Evolutionary conservation across 768 basidiomycete genomes (phyloP), one percentile per base, ranked within the genome.

Genomic region (Tricholoma bakamatsutake): DNA sequence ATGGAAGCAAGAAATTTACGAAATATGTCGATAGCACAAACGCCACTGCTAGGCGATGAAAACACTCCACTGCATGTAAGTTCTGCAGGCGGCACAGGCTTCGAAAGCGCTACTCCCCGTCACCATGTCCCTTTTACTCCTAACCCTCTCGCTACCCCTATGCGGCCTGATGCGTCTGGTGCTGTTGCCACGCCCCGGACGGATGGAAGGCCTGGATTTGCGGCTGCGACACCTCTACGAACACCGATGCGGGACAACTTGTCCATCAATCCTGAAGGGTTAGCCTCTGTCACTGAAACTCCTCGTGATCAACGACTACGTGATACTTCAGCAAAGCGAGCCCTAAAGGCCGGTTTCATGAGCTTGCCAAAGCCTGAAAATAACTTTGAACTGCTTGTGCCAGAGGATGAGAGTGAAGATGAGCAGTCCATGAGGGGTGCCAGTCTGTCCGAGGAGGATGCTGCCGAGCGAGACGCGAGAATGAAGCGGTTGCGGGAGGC

Each of bases 171-270:
- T 9, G 68, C 68, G 11, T 57, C 63, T 4, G 78, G 79, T 52
- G 69, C 73, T 10, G 80, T 82, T 31, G 76, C 75, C 1, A 88
- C 86, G 0, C 85, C 88, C 21, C 76, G 79, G 30, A 70, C 70
- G 10, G 46, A 48, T 12, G 28, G 46, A 7, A 31, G 31, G 10
- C 43, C 43, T 5, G 43, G 43, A 13, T 72, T 67, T 2, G 72
- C 79, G 15, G 76, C 83, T 18, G 81, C 83, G 0, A 97, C 96
- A 0, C 94, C 95, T 2, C 74, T 95, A 24, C 87, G 93, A 39
- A 98, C 97, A n/a, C 97, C 97, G 5, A 78, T 94, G 73, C 87
- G 95, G 37, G 97, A 99, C 67, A 91, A 77, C 56, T 80, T 98
- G 15, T 85, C 85, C 56, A 93, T 99, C 72, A 99, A 99, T 68